Conservation (phyloP, 2,329 filamentous ascomycete genomes). For the Drechmeria coniospora region DNA sequence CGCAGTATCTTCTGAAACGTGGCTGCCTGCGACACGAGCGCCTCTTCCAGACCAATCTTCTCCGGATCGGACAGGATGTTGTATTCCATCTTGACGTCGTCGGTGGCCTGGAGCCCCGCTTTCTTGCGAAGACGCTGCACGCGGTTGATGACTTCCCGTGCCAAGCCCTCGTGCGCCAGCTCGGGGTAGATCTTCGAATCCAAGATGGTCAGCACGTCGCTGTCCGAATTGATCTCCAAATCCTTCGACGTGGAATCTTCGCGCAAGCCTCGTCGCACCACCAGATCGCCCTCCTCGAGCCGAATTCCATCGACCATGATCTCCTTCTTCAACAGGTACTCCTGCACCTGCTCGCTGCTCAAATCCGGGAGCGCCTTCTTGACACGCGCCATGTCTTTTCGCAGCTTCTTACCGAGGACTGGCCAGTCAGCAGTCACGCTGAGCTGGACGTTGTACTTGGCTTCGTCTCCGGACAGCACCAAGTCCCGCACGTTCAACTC, state of each 20-base stretch:
- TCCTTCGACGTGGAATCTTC: slow-evolving; percentile 55
- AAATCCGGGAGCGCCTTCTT: slow-evolving; percentile 77
- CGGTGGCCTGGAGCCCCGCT: slow-evolving; percentile 75
- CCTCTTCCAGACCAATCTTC: slow-evolving; percentile 52
- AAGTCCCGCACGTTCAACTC: slow-evolving; percentile 85
- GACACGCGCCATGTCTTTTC: slow-evolving; percentile 83
- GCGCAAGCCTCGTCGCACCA: slow-evolving; percentile 59
- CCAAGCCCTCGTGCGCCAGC: slow-evolving; percentile 74
- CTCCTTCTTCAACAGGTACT: slow-evolving; percentile 56
- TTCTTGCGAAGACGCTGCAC: slow-evolving; percentile 90
- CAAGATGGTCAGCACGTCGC: slow-evolving; percentile 83
- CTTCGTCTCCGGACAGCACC: slow-evolving; percentile 72
- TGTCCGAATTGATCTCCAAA: slow-evolving; percentile 76
- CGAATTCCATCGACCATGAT: slow-evolving; percentile 77
- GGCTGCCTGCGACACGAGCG: slow-evolving; percentile 51
- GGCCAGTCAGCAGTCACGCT: slow-evolving; percentile 86
- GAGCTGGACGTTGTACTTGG: slow-evolving; percentile 83
- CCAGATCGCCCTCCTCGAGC: slow-evolving; percentile 67
- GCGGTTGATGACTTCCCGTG: slow-evolving; percentile 82
- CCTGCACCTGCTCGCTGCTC: slow-evolving; percentile 65
- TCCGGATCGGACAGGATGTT: slow-evolving; percentile 66
- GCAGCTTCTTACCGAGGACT: slow-evolving; percentile 87
- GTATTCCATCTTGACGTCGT: slow-evolving; percentile 95
- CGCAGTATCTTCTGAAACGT: slow-evolving; percentile 65
- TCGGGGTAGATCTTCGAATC: slow-evolving; percentile 71